Percentiles rank a stretch among this genome's conserved stretches.
phyloP scores from a whole-genome alignment of 1,284 basidiomycete species.

The Rhodofomes roseus region DNA sequence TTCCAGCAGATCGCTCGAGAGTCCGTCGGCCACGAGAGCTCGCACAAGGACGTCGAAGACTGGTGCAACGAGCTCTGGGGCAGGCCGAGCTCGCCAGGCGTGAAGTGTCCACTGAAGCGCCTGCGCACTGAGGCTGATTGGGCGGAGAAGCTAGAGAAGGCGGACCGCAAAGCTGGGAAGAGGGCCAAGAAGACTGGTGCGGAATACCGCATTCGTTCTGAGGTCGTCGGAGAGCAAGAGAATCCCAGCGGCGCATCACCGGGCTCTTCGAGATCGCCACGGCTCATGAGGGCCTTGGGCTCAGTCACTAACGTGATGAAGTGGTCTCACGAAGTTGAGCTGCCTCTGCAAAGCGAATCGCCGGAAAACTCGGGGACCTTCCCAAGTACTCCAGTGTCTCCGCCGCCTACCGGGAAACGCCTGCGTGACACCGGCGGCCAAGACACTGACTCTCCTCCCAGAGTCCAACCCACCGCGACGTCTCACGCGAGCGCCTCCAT shows the following conservation, averaged over 20 bases:
- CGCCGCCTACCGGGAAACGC: too few species aligned
- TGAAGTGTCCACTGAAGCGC: conserved; percentile 31
- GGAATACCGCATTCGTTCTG: not conserved
- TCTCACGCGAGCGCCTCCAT: too few species aligned
- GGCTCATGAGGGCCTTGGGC: conserved; percentile 6
- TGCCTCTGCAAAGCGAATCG: not conserved
- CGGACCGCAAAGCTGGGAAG: conserved; percentile 15
- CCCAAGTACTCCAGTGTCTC: too few species aligned
- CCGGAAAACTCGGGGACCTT: too few species aligned
- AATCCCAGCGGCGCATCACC: not conserved
- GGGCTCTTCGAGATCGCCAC: not conserved
- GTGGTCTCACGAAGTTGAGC: not conserved
- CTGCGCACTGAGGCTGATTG: conserved; percentile 31
- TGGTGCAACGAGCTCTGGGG: conserved; percentile 40
- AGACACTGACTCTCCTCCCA: too few species aligned
- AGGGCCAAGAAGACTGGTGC: not conserved
- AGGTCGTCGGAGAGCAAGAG: not conserved
- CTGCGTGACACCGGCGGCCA: too few species aligned
- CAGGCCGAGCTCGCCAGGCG: conserved; percentile 33
- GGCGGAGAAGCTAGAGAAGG: conserved; percentile 31
- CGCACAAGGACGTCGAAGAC: conserved; percentile 37
- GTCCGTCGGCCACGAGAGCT: conserved; percentile 45
- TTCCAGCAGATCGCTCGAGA: conserved; percentile 50
- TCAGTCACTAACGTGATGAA: conserved; percentile 23
- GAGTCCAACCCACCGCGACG: too few species aligned